A percentile compares a stretch with the other conserved stretches of the same genome.
Evolutionary conservation across 1,139 yeast genomes (phyloP).

Genomic region (Debaryomyces nepalensis): DNA sequence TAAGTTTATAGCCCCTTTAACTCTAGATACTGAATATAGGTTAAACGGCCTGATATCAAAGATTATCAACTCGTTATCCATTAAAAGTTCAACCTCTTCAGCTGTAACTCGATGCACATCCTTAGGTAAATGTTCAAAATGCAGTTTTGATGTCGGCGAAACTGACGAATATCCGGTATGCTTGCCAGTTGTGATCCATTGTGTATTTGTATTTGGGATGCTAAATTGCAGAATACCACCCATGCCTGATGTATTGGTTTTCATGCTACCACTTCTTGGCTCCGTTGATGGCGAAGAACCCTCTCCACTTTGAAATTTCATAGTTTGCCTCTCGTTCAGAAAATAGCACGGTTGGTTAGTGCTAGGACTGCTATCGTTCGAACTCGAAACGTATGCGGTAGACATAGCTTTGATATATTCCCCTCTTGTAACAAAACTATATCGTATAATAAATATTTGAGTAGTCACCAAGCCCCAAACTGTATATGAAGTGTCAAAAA

Average conservation of each 20-base stretch:
- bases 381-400: conserved; percentile 7
- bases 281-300: neutral
- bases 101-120: conserved; percentile 11
- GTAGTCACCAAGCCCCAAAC: neutral
- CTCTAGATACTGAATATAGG: conserved; percentile 33
- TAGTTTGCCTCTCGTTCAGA: conserved; percentile 4
- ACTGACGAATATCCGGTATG: conserved; percentile 9
- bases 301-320: neutral
- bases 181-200: neutral
- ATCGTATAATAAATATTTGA: neutral
- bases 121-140: conserved; percentile 16
- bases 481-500: neutral
- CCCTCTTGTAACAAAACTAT: neutral
- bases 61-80: conserved; percentile 20
- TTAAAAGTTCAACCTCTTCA: conserved; percentile 9
- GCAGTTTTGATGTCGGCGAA: conserved; percentile 18
- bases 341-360: conserved; percentile 7
- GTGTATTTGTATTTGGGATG: neutral
- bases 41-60: conserved; percentile 47
- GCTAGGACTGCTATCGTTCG: conserved; percentile 9
- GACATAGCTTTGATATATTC: conserved; percentile 2
- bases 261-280: neutral
- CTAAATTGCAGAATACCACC: neutral
- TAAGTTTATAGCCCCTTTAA: conserved; percentile 37
- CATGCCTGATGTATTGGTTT: neutral